These are phyloP conservation scores for Solanum appendiculatum DNA, from an alignment of 257 asterid species.

Conservation along the genomic window DNA sequence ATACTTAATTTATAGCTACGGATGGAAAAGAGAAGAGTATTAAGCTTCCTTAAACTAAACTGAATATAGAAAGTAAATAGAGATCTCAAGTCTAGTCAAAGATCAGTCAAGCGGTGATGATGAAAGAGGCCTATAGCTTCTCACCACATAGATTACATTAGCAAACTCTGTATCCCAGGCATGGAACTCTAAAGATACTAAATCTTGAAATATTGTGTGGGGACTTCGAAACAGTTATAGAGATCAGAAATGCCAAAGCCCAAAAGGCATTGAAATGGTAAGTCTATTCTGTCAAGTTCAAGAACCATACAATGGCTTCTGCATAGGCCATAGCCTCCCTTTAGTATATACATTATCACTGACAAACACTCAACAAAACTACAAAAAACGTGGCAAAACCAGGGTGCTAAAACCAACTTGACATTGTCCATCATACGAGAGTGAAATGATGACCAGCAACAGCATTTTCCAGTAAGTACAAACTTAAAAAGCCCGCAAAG, in stretches of 20 bases:
- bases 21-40: background rate
- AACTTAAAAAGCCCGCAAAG: background rate
- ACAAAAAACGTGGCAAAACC: background rate
- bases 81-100: background rate
- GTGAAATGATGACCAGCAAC: background rate
- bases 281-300: background rate
- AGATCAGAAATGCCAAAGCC: background rate
- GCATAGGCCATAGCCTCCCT: background rate
- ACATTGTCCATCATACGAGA: background rate
- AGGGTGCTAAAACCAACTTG: background rate
- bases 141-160: background rate
- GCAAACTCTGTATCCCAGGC: background rate
- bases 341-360: background rate
- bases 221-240: background rate
- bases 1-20: background rate
- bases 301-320: background rate
- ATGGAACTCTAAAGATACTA: background rate
- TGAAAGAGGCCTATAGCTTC: background rate
- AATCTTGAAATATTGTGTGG: background rate
- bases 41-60: background rate
- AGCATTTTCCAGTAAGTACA: background rate
- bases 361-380: background rate
- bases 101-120: background rate
- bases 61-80: background rate
- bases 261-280: background rate